phyloP scores from a whole-genome alignment of 768 basidiomycete genomes.

The Amanita pallidorosea region DNA sequence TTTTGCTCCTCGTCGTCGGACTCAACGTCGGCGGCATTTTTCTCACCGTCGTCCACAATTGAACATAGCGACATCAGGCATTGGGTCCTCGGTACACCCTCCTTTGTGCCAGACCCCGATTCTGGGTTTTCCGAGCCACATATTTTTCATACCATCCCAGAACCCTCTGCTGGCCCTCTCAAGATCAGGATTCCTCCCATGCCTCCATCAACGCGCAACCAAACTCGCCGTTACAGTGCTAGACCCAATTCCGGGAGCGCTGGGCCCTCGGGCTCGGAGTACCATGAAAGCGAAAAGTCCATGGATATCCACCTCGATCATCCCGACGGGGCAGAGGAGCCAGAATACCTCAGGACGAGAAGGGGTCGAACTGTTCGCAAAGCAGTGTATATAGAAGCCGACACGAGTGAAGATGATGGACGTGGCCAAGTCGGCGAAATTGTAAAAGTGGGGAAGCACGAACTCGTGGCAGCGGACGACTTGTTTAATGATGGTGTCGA shows the following conservation, averaged over 20 bases:
- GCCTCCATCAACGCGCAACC: slow-evolving; percentile 14
- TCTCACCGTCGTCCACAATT: background rate
- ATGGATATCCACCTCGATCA: slow-evolving; percentile 19
- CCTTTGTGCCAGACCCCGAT: slow-evolving; percentile 3
- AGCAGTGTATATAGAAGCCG: slow-evolving; percentile 22
- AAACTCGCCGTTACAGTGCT: slow-evolving; percentile 20
- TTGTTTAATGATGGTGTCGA: slow-evolving; percentile 19
- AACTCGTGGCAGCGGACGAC: slow-evolving; percentile 11
- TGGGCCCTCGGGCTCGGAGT: slow-evolving; percentile 36
- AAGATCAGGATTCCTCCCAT: slow-evolving; percentile 19
- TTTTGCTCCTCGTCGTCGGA: slow-evolving; percentile 3
- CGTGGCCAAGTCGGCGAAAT: slow-evolving; percentile 8
- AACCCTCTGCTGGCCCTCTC: slow-evolving; percentile 5
- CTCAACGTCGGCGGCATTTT: background rate
- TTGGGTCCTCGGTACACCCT: slow-evolving; percentile 5
- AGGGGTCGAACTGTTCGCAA: slow-evolving; percentile 31
- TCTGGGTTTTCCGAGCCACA: slow-evolving; percentile 1
- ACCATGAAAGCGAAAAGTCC: slow-evolving; percentile 37
- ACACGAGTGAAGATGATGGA: slow-evolving; percentile 16
- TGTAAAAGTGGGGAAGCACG: background rate
- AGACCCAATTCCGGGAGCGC: slow-evolving; percentile 20
- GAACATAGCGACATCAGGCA: background rate
- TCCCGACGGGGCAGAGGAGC: slow-evolving; percentile 19
- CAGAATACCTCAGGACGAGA: slow-evolving; percentile 15
- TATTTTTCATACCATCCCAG: background rate